Evolutionary conservation across 2,329 filamentous ascomycete genomes (phyloP), one percentile per base, ranked within the genome.

Genomic region (Periconia sp.): DNA sequence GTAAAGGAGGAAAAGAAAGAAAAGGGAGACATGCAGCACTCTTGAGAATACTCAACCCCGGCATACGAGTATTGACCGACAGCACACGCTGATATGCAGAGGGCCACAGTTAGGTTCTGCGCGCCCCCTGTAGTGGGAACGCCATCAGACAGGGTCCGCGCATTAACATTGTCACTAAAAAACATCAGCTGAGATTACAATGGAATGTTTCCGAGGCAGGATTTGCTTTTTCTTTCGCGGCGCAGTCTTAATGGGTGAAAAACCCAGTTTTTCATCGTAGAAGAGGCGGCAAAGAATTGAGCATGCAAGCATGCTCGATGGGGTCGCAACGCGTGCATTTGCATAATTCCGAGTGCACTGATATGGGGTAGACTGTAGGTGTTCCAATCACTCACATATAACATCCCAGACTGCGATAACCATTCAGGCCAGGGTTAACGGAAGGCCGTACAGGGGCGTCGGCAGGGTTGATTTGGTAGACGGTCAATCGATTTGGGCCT

Each of bases 1-100:
- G 23, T 27, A 33, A 20, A 41, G 45, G 17, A 46, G 13, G 23
- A 35, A 13, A 57, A 60, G 43, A 37, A 53, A 50, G n/a, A 51
- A 41, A n/a, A 41, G 42, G 44, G 19, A 37, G 30, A 53, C 60
- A 48, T 41, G 59, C 60, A 63, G 55, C 61, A 65, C 41, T 65
- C 59, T 44, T 45, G 37, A 17, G 49, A 50, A 42, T 63, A 63
- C 50, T 65, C 62, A 15, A 60, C 49, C 19, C 61, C 62, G 7
- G 62, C 59, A 56, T 61, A 62, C 17, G 46, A 20, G 53, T 63
- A 63, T 7, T 50, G 49, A 41, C 27, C 45, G 11, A 49, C 37
- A 11, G 50, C 37, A 45, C 61, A 66, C 18, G 61, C 59, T 47
- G 60, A 47, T 13, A 47, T 55, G 50, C 63, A 66, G 20, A 59